These are phyloP conservation scores for Malassezia japonica DNA, from an alignment of 1,284 basidiomycete species.

Conservation along the genomic window DNA sequence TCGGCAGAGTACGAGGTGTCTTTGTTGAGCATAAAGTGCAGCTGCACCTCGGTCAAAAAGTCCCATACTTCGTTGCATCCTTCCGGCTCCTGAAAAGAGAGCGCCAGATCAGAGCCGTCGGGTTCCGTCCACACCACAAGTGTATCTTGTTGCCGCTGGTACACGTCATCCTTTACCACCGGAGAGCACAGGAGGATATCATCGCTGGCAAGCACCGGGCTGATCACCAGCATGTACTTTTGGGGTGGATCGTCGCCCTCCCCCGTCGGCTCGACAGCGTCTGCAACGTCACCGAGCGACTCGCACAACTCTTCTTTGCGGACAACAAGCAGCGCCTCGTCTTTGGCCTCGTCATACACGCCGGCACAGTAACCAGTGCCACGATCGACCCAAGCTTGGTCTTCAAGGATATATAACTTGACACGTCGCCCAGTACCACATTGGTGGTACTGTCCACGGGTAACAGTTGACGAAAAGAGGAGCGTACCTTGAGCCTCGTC, in stretches of 20 bases:
- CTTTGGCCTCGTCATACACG: constrained; percentile 42
- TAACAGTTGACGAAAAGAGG: constrained; percentile 30
- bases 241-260: constrained; percentile 34
- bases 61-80: constrained; percentile 96
- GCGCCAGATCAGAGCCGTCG: constrained; percentile 82
- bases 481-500: neutral
- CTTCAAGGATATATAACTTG: constrained; percentile 44
- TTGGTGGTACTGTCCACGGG: constrained; percentile 41
- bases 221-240: constrained; percentile 41
- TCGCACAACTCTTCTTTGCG: constrained; percentile 39
- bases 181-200: constrained; percentile 38
- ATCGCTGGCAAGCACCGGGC: constrained; percentile 37
- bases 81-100: constrained; percentile 92
- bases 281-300: constrained; percentile 28
- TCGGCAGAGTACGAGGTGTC: neutral
- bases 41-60: constrained; percentile 90
- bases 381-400: constrained; percentile 41
- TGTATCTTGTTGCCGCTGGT: constrained; percentile 59
- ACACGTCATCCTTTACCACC: constrained; percentile 46
- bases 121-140: constrained; percentile 98
- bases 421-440: constrained; percentile 45
- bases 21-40: constrained; percentile 54
- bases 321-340: constrained; percentile 43
- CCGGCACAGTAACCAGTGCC: constrained; percentile 47
- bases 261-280: constrained; percentile 40